Percentiles rank a stretch among this genome's conserved stretches.
Conservation (phyloP, 2,329 filamentous ascomycete species). For the Monilinia laxa region DNA sequence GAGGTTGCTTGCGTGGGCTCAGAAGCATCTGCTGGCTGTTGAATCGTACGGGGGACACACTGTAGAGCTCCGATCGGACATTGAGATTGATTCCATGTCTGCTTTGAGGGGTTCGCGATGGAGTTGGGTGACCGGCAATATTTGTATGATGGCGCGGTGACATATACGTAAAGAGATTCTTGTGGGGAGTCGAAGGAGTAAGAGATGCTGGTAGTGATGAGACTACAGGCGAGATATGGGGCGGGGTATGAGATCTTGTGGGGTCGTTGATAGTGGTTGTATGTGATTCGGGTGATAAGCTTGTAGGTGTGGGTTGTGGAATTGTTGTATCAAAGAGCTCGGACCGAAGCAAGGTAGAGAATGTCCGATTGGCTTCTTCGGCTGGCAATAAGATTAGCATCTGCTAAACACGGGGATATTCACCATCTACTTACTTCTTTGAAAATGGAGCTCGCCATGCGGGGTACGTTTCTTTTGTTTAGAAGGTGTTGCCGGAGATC, state of each 20-base stretch:
- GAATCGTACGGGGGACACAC: slow-evolving; percentile 87
- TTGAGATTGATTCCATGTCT: slow-evolving; percentile 87
- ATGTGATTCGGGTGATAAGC: slow-evolving; percentile 59
- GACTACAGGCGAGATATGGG: slow-evolving; percentile 57
- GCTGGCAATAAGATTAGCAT: slow-evolving; percentile 48
- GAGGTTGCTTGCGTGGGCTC: slow-evolving; percentile 82
- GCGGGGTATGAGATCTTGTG: slow-evolving; percentile 77
- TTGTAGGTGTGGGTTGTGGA: slow-evolving; percentile 71
- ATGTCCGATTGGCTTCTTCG: slow-evolving; percentile 93
- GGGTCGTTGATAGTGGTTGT: slow-evolving; percentile 61
- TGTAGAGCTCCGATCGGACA: slow-evolving; percentile 89
- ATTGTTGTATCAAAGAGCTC: slow-evolving; percentile 92
- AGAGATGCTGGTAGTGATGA: slow-evolving; percentile 69
- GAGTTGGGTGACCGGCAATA: slow-evolving; percentile 79
- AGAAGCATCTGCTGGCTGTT: slow-evolving; percentile 92
- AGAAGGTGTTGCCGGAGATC: slow-evolving; percentile 87
- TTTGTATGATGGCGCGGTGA: slow-evolving; percentile 67
- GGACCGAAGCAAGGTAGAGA: slow-evolving; percentile 80
- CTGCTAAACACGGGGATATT: not conserved
- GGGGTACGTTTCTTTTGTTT: slow-evolving; percentile 80
- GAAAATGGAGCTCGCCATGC: slow-evolving; percentile 89
- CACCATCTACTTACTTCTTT: slow-evolving; percentile 66
- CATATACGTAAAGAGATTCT: slow-evolving; percentile 93
- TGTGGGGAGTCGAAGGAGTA: slow-evolving; percentile 93
- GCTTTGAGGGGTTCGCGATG: slow-evolving; percentile 84